phyloP scores from a whole-genome alignment of 257 asterid genomes.

The Cordia subcordata region DNA sequence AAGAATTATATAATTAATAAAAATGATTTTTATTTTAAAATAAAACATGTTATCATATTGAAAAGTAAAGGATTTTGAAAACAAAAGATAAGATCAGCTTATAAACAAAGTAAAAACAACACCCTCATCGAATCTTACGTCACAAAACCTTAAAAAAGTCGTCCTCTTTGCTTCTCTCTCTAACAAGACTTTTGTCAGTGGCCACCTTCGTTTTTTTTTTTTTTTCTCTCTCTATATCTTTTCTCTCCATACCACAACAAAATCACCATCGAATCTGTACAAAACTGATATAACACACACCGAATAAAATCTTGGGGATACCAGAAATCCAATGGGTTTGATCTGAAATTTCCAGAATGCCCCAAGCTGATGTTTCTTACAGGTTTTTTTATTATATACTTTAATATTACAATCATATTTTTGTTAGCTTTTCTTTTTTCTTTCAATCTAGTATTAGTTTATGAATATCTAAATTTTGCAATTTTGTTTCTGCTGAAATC shows the following conservation, averaged over 20 bases:
- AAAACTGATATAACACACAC: too few relatives aligned
- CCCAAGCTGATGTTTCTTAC: constrained; percentile 63
- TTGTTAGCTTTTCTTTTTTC: neutral
- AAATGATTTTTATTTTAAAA: too few relatives aligned
- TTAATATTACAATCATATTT: neutral
- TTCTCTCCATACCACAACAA: too few relatives aligned
- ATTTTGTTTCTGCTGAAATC: too few relatives aligned
- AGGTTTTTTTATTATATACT: constrained; percentile 30
- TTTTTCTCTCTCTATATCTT: neutral
- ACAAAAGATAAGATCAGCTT: too few relatives aligned
- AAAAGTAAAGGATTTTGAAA: too few relatives aligned
- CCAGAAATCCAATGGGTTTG: neutral
- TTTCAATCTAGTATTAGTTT: neutral
- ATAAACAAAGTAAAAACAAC: too few relatives aligned
- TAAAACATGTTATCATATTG: too few relatives aligned
- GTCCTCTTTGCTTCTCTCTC: neutral
- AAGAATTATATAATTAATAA: too few relatives aligned
- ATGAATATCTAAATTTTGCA: neutral
- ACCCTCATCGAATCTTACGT: too few relatives aligned
- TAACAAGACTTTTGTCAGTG: neutral
- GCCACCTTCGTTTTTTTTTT: neutral
- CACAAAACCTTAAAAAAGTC: too few relatives aligned
- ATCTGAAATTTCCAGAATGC: constrained; percentile 32
- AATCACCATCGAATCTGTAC: neutral
- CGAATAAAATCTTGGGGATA: neutral